Evolutionary conservation across 768 basidiomycete species (phyloP), one percentile per base, ranked within the genome.

Genomic region (Mrakia gelida): DNA sequence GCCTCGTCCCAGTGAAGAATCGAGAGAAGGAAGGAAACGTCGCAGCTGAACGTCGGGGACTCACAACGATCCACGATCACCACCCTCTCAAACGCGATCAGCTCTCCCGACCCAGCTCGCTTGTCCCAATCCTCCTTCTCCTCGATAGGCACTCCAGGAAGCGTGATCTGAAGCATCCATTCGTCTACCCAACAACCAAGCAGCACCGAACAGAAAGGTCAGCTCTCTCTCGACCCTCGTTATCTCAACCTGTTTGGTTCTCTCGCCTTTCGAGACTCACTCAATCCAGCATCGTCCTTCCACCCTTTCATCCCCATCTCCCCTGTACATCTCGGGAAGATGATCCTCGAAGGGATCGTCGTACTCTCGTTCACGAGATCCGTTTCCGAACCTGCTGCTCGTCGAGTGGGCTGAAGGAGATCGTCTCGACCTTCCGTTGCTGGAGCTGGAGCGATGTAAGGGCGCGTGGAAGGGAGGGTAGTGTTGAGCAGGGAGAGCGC

Each of bases 51-150:
- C 6, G 26, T 26, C 45, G 1, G 0, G 34, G 16, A 79, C 81
- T 78, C 63, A 83, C 83, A 81, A 74, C 83, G 80, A 76, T 84
- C 83, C 18, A 84, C 77, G 38, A 84, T 82, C 26, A 83, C 83
- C 1, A 80, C 81, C n/a, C 80, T 79, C 45, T 84, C 83, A 26
- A 83, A 74, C n/a, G 83, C 70, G 7, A 82, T 61, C 2, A 81
- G 80, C 34, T 82, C 63, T 10, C 82, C 82, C 30, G 79, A 77
- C 5, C 71, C 72, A 26, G 75, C 77, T 28, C 81, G 54, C n/a
- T 81, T 81, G 16, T 80, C 76, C 81, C 81, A 83, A 11, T 79
- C 81, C 68, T 76, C 75, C 45, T 79, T 75, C 75, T 84, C 83
- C 67, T 84, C 82, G 23, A 84, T 73, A 11, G 79, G 71, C 5